Conservation (phyloP, 306 rosid species). For the Hylodesmum podocarpum region DNA sequence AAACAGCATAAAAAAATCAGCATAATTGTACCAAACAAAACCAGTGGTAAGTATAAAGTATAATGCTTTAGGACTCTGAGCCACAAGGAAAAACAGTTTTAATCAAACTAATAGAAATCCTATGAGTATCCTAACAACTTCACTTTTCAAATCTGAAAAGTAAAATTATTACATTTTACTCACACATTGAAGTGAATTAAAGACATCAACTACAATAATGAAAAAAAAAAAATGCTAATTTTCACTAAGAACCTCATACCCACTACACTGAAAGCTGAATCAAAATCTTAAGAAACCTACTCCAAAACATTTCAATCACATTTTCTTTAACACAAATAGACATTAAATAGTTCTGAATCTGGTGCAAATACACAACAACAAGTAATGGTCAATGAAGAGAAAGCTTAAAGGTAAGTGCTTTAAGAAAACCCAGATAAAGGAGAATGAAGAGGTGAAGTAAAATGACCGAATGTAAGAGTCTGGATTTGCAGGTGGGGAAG, state of each 20-base stretch:
- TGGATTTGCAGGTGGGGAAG: constrained; percentile 36
- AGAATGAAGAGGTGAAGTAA: not conserved
- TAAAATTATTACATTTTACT: not conserved
- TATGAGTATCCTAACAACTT: constrained; percentile 7
- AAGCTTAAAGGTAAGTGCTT: not conserved
- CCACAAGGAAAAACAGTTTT: not conserved
- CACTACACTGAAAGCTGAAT: not conserved
- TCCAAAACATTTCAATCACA: not conserved
- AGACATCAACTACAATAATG: not conserved
- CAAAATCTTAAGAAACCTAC: not conserved
- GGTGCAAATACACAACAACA: not conserved
- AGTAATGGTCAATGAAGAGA: not conserved
- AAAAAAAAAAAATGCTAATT: not conserved
- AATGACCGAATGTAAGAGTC: constrained; percentile 73
- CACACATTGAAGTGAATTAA: constrained; percentile 10
- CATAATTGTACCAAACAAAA: not conserved
- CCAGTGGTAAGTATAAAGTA: not conserved
- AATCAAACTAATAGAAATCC: constrained; percentile 8
- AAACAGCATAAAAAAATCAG: constrained; percentile 1
- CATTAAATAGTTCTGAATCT: not conserved
- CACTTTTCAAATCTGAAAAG: constrained; percentile 17
- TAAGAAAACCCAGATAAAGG: constrained; percentile 6
- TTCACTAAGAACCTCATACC: not conserved
- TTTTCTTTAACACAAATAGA: not conserved
- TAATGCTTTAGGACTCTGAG: not conserved